phyloP scores from a whole-genome alignment of 2,329 filamentous ascomycete genomes.

The Purpureocillium lavendulum region DNA sequence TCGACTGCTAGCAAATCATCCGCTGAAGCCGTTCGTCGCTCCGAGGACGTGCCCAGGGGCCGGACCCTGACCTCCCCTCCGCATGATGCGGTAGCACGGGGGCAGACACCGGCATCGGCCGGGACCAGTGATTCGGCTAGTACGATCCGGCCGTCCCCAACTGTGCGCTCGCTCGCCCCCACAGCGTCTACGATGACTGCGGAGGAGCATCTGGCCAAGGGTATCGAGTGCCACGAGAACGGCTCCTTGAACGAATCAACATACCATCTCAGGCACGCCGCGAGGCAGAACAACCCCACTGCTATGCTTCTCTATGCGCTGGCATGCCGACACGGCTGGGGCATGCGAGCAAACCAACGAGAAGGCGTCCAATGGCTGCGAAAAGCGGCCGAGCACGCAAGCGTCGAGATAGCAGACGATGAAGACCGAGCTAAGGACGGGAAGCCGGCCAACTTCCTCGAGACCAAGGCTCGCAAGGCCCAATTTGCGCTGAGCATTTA shows the following conservation, averaged over 20 bases:
- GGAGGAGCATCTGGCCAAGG: slow-evolving; percentile 85
- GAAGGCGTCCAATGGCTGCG: slow-evolving; percentile 91
- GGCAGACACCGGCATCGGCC: slow-evolving; percentile 37
- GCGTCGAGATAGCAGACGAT: slow-evolving; percentile 75
- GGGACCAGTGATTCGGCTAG: slow-evolving; percentile 46
- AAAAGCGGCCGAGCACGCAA: slow-evolving; percentile 79
- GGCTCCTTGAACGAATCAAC: slow-evolving; percentile 89
- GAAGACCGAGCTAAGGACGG: slow-evolving; percentile 58
- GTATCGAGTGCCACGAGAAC: slow-evolving; percentile 81
- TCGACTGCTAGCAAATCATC: slow-evolving; percentile 37
- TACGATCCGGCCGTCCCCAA: slow-evolving; percentile 34
- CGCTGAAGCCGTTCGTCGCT: slow-evolving; percentile 31
- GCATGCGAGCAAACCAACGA: slow-evolving; percentile 83
- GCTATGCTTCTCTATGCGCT: slow-evolving; percentile 95
- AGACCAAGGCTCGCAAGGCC: slow-evolving; percentile 76
- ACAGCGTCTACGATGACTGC: slow-evolving; percentile 63
- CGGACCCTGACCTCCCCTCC: slow-evolving; percentile 28
- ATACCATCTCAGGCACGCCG: slow-evolving; percentile 87
- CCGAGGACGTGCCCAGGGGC: slow-evolving; percentile 41
- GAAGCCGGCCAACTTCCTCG: slow-evolving; percentile 54
- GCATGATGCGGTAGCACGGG: slow-evolving; percentile 29
- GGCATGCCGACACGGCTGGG: slow-evolving; percentile 94
- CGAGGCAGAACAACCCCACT: slow-evolving; percentile 76
- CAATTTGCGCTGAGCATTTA: slow-evolving; percentile 96
- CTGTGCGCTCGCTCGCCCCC: slow-evolving; percentile 38